These are phyloP conservation scores for Paracorniculantispora psalliotae DNA, from an alignment of 2,329 filamentous ascomycete genomes.

Conservation along the genomic window DNA sequence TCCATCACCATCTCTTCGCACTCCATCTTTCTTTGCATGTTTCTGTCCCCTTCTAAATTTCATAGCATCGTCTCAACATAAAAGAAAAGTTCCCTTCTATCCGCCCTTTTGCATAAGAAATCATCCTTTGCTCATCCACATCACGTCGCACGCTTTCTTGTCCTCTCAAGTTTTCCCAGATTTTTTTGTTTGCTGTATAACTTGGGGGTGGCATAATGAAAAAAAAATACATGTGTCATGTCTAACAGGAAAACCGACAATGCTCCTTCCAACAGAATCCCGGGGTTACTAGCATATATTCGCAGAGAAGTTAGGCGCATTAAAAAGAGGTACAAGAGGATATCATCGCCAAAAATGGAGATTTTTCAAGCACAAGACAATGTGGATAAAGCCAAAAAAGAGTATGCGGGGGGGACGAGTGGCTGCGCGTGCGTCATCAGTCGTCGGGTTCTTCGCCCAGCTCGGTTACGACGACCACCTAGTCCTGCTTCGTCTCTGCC, in stretches of 20 bases:
- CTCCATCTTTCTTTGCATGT: not conserved
- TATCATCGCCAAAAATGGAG: slow-evolving; percentile 10
- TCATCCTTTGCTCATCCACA: not conserved
- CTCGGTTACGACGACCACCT: slow-evolving; percentile 30
- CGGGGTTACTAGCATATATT: not conserved
- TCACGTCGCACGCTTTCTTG: not conserved
- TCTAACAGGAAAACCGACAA: slow-evolving; percentile 8
- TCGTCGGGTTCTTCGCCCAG: slow-evolving; percentile 2
- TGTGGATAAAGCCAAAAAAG: slow-evolving; percentile 8
- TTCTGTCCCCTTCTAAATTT: not conserved
- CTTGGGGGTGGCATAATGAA: not conserved
- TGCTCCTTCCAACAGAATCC: slow-evolving; percentile 7
- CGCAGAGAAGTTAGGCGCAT: not conserved
- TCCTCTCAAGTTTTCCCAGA: not conserved
- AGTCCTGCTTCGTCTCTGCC: slow-evolving; percentile 33
- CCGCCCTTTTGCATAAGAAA: not conserved
- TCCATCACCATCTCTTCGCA: not conserved
- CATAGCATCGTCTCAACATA: slow-evolving; percentile 2
- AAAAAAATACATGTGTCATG: slow-evolving; percentile 2
- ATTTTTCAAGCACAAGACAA: slow-evolving; percentile 1
- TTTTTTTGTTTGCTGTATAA: not conserved
- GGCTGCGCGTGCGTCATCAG: not conserved
- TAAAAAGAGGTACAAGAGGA: slow-evolving; percentile 7
- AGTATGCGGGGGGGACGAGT: not conserved
- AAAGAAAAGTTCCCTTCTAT: not conserved